Evolutionary conservation across 208 protist species (phyloP).

Genomic region (Trypanosoma theileri): DNA sequence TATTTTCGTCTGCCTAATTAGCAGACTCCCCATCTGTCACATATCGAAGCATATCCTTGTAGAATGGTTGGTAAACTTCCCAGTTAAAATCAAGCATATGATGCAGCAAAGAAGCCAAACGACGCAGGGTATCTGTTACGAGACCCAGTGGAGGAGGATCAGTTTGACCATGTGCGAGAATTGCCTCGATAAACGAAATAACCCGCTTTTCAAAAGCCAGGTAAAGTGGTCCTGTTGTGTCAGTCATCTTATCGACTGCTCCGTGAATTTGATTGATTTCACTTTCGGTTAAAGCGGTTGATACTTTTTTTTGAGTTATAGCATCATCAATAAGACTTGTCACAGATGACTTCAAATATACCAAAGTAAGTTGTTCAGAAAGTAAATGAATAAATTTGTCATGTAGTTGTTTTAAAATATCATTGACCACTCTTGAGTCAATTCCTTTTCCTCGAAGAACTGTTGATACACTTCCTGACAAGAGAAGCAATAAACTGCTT

Average conservation of each 20-base stretch:
- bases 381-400: conserved; percentile 52
- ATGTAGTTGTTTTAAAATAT: conserved; percentile 53
- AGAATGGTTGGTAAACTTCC: conserved; percentile 72
- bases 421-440: conserved; percentile 35
- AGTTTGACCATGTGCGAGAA: conserved; percentile 33
- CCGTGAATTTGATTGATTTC: conserved; percentile 46
- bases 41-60: conserved; percentile 42
- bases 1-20: background rate
- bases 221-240: conserved; percentile 71
- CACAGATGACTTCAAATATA: conserved; percentile 59
- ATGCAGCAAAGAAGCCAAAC: conserved; percentile 39
- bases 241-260: conserved; percentile 81
- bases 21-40: conserved; percentile 6
- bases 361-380: conserved; percentile 51
- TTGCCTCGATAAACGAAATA: conserved; percentile 33
- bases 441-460: conserved; percentile 52
- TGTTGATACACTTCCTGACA: conserved; percentile 70
- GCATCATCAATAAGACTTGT: conserved; percentile 41
- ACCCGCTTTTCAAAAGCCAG: conserved; percentile 69
- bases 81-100: conserved; percentile 63
- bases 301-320: conserved; percentile 26
- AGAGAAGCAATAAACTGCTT: conserved; percentile 58
- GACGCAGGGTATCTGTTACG: conserved; percentile 49
- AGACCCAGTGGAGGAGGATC: conserved; percentile 56
- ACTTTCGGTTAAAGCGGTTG: conserved; percentile 34